Evolutionary conservation across 2,329 filamentous ascomycete genomes (phyloP).

Genomic region (Colletotrichum abscissum): DNA sequence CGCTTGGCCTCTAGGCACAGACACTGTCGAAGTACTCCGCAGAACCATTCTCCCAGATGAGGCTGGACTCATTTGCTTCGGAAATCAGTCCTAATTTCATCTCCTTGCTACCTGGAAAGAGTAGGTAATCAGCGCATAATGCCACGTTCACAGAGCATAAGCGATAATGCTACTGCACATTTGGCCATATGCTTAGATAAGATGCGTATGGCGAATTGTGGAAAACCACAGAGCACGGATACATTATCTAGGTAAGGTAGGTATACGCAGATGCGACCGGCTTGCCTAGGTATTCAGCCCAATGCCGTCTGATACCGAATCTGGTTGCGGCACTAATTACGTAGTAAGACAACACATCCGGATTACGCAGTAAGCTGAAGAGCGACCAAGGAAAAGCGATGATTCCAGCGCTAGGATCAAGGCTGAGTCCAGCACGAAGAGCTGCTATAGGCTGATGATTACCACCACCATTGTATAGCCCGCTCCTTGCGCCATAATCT

Average conservation of each 20-base stretch:
- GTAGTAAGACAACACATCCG: background rate
- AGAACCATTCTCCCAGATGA: background rate
- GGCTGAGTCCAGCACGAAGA: conserved; percentile 12
- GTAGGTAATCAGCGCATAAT: background rate
- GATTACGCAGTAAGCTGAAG: conserved; percentile 11
- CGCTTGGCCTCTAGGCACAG: background rate
- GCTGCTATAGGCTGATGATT: conserved; percentile 19
- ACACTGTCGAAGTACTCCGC: background rate
- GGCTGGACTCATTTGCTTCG: background rate
- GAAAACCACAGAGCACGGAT: too few relatives aligned
- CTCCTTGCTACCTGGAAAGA: conserved; percentile 7
- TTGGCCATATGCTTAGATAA: background rate
- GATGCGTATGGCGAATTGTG: too few relatives aligned
- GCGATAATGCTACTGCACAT: background rate
- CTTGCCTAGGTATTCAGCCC: background rate
- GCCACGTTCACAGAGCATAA: background rate
- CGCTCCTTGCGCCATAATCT: conserved; percentile 13
- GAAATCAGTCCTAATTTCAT: conserved; percentile 16
- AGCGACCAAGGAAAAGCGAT: conserved; percentile 9
- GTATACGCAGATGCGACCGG: background rate
- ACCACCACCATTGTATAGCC: conserved; percentile 18
- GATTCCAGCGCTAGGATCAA: conserved; percentile 7
- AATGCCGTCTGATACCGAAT: background rate
- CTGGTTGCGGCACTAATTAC: conserved; percentile 20
- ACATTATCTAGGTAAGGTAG: too few relatives aligned